Base-by-base conservation (phyloP, 1,139 yeast species). In the Saccharomycopsis hybrid region DNA sequence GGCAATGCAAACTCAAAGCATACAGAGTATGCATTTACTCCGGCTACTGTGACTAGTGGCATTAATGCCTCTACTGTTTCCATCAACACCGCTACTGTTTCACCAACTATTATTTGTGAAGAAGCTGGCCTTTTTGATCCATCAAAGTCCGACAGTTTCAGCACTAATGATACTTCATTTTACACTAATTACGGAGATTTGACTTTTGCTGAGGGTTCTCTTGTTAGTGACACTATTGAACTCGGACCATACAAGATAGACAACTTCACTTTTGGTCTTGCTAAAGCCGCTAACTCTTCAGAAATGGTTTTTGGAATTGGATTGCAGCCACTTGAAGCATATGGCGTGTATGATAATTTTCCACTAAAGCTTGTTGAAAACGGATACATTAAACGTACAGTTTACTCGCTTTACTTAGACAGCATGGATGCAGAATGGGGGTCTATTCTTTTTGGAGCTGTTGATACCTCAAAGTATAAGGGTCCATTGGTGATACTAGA, bases 301-400 rank as follows among this genome's bases (percentile, higher is more conserved):
- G 71, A 72, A 45, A 83, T 83, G 50, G 83, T 82, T 29, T 65
- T 80, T 43, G 87, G 87, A 32, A 77, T 77, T 54, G 78, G 78
- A 2, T 69, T 75, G 36, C 61, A 69, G 1, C 74, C 71, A 1
- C 63, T 72, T 55, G 81, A 77, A 59, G 50, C 54, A 1, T 47
- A 41, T 5, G 18, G 49, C 3, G 41, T 37, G 25, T 80, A 81
- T 61, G 71, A 74, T 44, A 81, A 82, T 60, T 68, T 82, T 49
- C 92, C 92, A 1, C 51, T 70, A 44, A 74, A 76, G 54, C 66
- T 85, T 67, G 74, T 70, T 28, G 56, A 65, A 13, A 69, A 69
- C 48, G 89, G 87, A 0, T 55, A 70, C 7, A 82, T 80, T 53
- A 55, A 71, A 27, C 72, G 72, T 52, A 67, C 65, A 43, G 73